Percentiles rank a stretch among this genome's conserved stretches.
phyloP scores from a whole-genome alignment of 2,329 filamentous ascomycete species.

The Talaromyces piceae region DNA sequence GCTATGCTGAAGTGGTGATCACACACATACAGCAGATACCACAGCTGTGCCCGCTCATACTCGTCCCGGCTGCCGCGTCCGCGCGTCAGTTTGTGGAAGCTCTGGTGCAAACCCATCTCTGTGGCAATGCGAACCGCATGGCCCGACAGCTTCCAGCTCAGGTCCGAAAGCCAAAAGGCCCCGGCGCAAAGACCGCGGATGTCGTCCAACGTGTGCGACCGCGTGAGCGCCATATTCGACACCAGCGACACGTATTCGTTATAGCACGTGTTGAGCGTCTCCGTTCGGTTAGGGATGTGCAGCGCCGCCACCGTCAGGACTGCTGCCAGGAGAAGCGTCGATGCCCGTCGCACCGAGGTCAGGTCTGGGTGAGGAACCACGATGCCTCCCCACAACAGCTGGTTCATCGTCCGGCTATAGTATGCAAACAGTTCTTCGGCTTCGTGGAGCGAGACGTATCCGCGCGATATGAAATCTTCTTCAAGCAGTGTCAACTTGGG shows the following conservation, averaged over 20 bases:
- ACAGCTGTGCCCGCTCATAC: conserved; percentile 51
- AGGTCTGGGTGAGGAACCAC: conserved; percentile 45
- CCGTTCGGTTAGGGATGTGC: conserved; percentile 49
- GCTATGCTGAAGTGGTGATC: conserved; percentile 59
- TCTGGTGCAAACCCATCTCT: conserved; percentile 50
- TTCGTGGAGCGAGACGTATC: conserved; percentile 40
- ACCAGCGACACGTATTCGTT: conserved; percentile 52
- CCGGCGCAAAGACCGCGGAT: conserved; percentile 49
- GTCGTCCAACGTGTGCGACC: conserved; percentile 50
- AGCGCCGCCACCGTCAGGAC: conserved; percentile 53
- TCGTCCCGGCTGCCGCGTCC: conserved; percentile 44
- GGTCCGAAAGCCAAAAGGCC: conserved; percentile 51
- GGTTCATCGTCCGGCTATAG: conserved; percentile 46
- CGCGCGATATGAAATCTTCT: conserved; percentile 46
- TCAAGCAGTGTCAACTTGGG: conserved; percentile 33
- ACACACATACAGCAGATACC: conserved; percentile 58
- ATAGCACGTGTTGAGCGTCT: conserved; percentile 49
- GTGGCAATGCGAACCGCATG: conserved; percentile 53
- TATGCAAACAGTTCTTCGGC: conserved; percentile 46
- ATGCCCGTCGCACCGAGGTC: conserved; percentile 47
- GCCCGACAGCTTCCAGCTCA: conserved; percentile 56
- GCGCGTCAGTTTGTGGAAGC: conserved; percentile 43
- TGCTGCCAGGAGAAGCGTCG: conserved; percentile 48
- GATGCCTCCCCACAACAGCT: conserved; percentile 47
- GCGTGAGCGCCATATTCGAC: conserved; percentile 50